These are phyloP conservation scores for Rhynchosporium secalis DNA, from an alignment of 2,329 filamentous ascomycete species.

Conservation along the genomic window DNA sequence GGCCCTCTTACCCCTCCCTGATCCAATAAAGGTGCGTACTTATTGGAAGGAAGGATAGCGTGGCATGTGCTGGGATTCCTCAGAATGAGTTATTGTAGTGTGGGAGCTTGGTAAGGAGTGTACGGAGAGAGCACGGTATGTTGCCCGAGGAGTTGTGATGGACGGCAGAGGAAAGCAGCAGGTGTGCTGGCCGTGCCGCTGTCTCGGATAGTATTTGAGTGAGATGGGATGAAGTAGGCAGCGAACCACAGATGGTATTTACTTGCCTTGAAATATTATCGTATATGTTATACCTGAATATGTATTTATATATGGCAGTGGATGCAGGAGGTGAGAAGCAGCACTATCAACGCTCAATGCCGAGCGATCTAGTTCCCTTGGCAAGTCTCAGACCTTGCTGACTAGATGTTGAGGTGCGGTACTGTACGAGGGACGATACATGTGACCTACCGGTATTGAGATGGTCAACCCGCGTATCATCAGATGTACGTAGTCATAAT, in stretches of 20 bases:
- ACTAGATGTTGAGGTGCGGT: neutral
- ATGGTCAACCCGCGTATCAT: neutral
- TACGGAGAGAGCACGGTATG: neutral
- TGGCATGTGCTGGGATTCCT: constrained; percentile 9
- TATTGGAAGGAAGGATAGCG: neutral
- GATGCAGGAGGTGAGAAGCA: constrained; percentile 4
- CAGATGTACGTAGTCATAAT: neutral
- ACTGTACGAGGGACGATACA: too few relatives aligned
- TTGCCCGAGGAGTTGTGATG: neutral
- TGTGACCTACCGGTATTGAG: too few relatives aligned
- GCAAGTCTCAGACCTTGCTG: constrained; percentile 9
- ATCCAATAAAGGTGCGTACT: neutral
- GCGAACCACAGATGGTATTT: too few relatives aligned
- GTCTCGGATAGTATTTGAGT: too few relatives aligned
- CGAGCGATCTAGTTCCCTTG: neutral
- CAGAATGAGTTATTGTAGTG: neutral
- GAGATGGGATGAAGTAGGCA: too few relatives aligned
- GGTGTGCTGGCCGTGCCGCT: too few relatives aligned
- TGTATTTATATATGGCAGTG: neutral
- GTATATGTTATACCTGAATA: neutral
- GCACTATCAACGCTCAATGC: neutral
- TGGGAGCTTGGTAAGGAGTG: neutral
- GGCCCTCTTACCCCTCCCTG: neutral
- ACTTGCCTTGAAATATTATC: neutral
- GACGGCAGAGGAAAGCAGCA: neutral